A percentile compares a stretch with the other conserved stretches of the same genome.
Evolutionary conservation across 148 eudicot genomes (phyloP).

Genomic region (Polygonum aviculare): DNA sequence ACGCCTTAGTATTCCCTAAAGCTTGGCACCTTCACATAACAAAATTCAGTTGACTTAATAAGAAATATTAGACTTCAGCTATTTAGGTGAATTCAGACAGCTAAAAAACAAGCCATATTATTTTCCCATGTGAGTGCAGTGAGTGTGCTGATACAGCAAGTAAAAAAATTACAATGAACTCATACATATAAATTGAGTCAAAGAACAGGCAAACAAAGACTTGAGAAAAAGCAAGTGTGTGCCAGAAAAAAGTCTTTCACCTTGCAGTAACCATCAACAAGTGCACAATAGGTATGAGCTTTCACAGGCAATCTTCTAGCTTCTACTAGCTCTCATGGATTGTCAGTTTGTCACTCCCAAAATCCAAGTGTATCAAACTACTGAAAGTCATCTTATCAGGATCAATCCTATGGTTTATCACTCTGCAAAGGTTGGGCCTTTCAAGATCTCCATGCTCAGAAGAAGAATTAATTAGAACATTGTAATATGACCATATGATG

Average conservation of each 20-base stretch:
- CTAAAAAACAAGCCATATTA: too few relatives aligned
- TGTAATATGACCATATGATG: constrained; percentile 62
- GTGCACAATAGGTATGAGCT: constrained; percentile 50
- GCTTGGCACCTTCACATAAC: too few relatives aligned
- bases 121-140: too few relatives aligned
- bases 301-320: constrained; percentile 39
- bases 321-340: constrained; percentile 53
- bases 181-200: too few relatives aligned
- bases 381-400: constrained; percentile 66
- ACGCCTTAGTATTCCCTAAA: too few relatives aligned
- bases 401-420: constrained; percentile 29
- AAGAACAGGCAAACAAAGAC: too few relatives aligned
- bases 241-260: constrained; percentile 38
- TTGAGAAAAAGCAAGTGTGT: constrained; percentile 25
- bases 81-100: too few relatives aligned
- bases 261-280: constrained; percentile 56
- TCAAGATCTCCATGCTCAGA: constrained; percentile 44
- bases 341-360: constrained; percentile 3
- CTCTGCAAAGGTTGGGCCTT: constrained; percentile 32
- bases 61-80: too few relatives aligned
- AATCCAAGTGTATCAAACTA: constrained; percentile 31
- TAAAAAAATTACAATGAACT: too few relatives aligned
- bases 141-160: too few relatives aligned
- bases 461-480: constrained; percentile 48
- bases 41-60: too few relatives aligned